Conservation (phyloP, 495 filamentous ascomycete genomes). For the Daldinia vernicosa region DNA sequence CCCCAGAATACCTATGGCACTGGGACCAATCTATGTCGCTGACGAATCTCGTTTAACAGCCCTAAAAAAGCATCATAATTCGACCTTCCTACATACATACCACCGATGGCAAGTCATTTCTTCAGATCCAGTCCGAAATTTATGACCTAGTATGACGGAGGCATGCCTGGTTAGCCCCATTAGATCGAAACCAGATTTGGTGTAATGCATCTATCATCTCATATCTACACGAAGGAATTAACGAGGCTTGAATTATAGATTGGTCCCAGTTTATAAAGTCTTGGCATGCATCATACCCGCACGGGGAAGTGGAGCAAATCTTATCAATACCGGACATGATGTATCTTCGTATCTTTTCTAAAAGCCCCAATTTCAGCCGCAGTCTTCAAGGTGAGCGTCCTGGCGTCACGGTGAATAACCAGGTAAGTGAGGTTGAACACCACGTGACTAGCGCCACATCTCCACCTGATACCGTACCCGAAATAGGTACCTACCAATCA, state of each 20-base stretch:
- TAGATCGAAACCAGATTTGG: constrained; percentile 6
- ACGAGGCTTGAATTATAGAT: neutral
- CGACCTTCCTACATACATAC: neutral
- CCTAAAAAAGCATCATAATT: neutral
- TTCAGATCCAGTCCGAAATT: constrained; percentile 7
- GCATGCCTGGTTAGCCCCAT: neutral
- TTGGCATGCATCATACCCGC: constrained; percentile 39
- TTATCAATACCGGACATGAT: neutral
- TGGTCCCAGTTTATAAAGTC: constrained; percentile 3
- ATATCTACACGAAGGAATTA: constrained; percentile 1
- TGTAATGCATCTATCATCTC: neutral
- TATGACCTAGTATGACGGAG: constrained; percentile 30
- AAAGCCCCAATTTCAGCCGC: constrained; percentile 34
- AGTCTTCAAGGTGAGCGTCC: neutral
- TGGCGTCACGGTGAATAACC: neutral
- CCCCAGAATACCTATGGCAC: neutral
- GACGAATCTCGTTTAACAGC: neutral
- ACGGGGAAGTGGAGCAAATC: constrained; percentile 26
- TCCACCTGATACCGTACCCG: neutral
- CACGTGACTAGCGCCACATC: constrained; percentile 32
- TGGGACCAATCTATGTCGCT: neutral
- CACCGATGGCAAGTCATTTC: constrained; percentile 19
- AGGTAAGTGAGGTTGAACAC: neutral
- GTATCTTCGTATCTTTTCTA: constrained; percentile 1
- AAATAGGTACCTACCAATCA: neutral